phyloP scores from a whole-genome alignment of 805 yeast genomes.

The Metschnikowia borealis region DNA sequence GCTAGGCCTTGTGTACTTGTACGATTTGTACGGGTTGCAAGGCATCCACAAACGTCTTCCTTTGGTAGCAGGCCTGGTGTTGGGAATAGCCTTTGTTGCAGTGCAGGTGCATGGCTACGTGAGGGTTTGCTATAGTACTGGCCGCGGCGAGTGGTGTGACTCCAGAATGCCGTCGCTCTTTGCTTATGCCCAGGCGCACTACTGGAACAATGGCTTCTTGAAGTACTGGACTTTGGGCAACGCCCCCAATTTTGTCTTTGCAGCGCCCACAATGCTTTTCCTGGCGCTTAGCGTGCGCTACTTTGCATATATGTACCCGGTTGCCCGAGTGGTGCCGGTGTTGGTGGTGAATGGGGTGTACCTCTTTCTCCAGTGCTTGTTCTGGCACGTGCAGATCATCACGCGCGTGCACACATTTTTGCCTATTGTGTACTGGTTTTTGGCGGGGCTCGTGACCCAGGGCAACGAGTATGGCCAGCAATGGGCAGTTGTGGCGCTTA shows the following conservation, averaged over 20 bases:
- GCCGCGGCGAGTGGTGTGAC: slow-evolving; percentile 75
- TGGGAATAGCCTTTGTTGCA: slow-evolving; percentile 44
- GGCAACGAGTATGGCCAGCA: slow-evolving; percentile 7
- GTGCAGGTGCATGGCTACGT: slow-evolving; percentile 53
- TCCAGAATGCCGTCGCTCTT: slow-evolving; percentile 55
- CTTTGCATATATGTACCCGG: slow-evolving; percentile 34
- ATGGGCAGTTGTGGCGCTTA: slow-evolving; percentile 17
- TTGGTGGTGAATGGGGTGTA: slow-evolving; percentile 41
- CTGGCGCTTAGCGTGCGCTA: slow-evolving; percentile 38
- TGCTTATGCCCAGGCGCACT: slow-evolving; percentile 66
- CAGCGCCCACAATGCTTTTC: slow-evolving; percentile 59
- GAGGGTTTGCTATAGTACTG: slow-evolving; percentile 54
- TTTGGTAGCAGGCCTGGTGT: slow-evolving; percentile 52
- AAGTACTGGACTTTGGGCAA: slow-evolving; percentile 80
- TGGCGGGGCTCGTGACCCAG: slow-evolving; percentile 44
- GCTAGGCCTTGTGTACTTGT: slow-evolving; percentile 62
- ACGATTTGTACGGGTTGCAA: slow-evolving; percentile 41
- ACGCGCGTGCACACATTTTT: slow-evolving; percentile 74
- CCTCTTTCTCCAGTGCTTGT: slow-evolving; percentile 47
- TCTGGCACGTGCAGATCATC: slow-evolving; percentile 84
- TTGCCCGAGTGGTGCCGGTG: slow-evolving; percentile 34
- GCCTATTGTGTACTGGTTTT: slow-evolving; percentile 67
- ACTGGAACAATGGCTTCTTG: slow-evolving; percentile 84
- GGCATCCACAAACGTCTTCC: slow-evolving; percentile 18
- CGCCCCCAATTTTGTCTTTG: slow-evolving; percentile 77